Evolutionary conservation across 805 yeast species (phyloP).

Genomic region (Pichia californica): DNA sequence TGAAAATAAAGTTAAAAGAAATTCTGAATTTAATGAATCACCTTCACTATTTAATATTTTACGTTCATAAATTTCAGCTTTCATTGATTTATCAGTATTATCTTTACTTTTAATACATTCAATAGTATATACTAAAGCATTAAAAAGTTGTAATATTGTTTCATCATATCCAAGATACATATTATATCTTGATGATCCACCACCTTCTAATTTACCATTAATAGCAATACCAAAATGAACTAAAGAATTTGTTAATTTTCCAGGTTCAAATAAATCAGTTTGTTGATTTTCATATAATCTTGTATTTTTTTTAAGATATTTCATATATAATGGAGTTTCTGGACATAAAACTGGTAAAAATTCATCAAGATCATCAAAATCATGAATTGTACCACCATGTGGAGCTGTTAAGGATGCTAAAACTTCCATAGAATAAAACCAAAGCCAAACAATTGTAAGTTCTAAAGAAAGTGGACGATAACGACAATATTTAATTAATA

Average conservation of each 20-base stretch:
- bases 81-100: background rate
- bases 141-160: conserved; percentile 27
- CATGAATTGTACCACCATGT: conserved; percentile 53
- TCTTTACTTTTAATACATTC: conserved; percentile 21
- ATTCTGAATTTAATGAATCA: conserved; percentile 16
- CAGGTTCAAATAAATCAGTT: conserved; percentile 4
- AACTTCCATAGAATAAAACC: conserved; percentile 59
- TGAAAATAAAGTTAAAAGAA: conserved; percentile 9
- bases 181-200: conserved; percentile 14
- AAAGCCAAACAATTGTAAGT: conserved; percentile 35
- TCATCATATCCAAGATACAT: conserved; percentile 32
- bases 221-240: conserved; percentile 26
- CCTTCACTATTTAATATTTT: conserved; percentile 10
- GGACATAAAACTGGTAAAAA: conserved; percentile 25
- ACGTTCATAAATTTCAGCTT: background rate
- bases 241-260: conserved; percentile 18
- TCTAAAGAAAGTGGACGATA: conserved; percentile 30
- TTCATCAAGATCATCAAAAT: conserved; percentile 41
- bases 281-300: background rate
- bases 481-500: conserved; percentile 35
- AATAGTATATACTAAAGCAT: conserved; percentile 25
- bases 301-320: background rate
- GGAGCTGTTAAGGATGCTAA: conserved; percentile 54
- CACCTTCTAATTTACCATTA: conserved; percentile 19
- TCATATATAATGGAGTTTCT: conserved; percentile 4